phyloP scores from a whole-genome alignment of 2,329 filamentous ascomycete species.

The Diaporthe aspalathi region DNA sequence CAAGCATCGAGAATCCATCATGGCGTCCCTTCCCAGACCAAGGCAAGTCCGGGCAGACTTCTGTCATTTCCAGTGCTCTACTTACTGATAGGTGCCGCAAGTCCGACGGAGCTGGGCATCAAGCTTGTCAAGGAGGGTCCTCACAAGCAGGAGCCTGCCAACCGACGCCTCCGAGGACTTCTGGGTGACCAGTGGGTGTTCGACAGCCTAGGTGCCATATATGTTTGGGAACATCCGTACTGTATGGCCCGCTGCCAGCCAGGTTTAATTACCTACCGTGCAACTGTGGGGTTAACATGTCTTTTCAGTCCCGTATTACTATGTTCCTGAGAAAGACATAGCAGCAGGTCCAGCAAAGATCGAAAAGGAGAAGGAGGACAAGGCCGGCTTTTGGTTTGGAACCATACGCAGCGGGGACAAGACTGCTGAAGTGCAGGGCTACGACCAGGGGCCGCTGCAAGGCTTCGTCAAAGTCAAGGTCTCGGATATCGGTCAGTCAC shows the following conservation, averaged over 20 bases:
- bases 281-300: constrained; percentile 30
- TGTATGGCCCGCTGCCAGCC: constrained; percentile 40
- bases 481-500: constrained; percentile 33
- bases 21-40: constrained; percentile 28
- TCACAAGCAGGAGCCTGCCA: constrained; percentile 46
- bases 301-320: constrained; percentile 45
- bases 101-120: constrained; percentile 41
- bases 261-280: background rate
- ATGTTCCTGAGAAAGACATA: constrained; percentile 46
- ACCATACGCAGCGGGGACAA: constrained; percentile 38
- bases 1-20: background rate
- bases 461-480: constrained; percentile 42
- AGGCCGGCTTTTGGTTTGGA: constrained; percentile 41
- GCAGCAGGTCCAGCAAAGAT: constrained; percentile 33
- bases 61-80: background rate
- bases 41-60: background rate
- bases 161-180: constrained; percentile 48
- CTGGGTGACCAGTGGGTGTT: constrained; percentile 47
- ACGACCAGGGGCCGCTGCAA: constrained; percentile 37
- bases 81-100: background rate
- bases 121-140: constrained; percentile 46
- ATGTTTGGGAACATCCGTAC: constrained; percentile 51
- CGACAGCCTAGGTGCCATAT: constrained; percentile 49
- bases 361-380: constrained; percentile 14
- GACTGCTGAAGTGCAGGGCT: constrained; percentile 42